Evolutionary conservation across 176 grass and related monocot species (phyloP).

Genomic region (Lolium perenne): DNA sequence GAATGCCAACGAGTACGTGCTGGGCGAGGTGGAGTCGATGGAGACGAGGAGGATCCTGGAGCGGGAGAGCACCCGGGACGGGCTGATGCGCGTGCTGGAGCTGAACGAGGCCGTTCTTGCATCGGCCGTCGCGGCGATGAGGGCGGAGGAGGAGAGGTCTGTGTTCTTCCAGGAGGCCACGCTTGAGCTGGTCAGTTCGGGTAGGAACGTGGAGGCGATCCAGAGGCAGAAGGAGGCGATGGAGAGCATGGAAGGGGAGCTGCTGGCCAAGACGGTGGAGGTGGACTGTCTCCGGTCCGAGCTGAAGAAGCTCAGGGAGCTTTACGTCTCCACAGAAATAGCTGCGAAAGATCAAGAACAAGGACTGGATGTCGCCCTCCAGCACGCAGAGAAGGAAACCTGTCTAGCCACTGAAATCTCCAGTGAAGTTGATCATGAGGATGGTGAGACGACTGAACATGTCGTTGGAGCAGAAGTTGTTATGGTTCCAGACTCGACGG

Average conservation of each 20-base stretch:
- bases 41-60: slow-evolving; percentile 29
- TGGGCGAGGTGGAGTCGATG: slow-evolving; percentile 39
- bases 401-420: no score
- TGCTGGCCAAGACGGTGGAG: slow-evolving; percentile 51
- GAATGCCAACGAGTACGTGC: slow-evolving; percentile 21
- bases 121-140: slow-evolving; percentile 42
- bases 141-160: slow-evolving; percentile 55
- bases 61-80: slow-evolving; percentile 34
- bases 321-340: neutral
- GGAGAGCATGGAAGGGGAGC: slow-evolving; percentile 43
- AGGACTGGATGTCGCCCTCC: neutral
- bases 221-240: slow-evolving; percentile 27
- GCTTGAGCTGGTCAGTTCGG: slow-evolving; percentile 24
- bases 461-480: neutral
- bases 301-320: slow-evolving; percentile 42
- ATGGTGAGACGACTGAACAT: neutral
- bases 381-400: no score
- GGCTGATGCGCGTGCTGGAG: slow-evolving; percentile 28
- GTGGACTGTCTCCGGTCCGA: slow-evolving; percentile 39
- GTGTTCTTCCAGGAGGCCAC: slow-evolving; percentile 50
- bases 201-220: slow-evolving; percentile 29
- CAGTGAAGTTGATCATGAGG: no score
- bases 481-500: neutral
- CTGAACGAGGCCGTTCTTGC: slow-evolving; percentile 46
- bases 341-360: neutral